A percentile compares a stretch with the other conserved stretches of the same genome.
Conservation (phyloP, 2,329 filamentous ascomycete species). For the Bretziella fagacearum region DNA sequence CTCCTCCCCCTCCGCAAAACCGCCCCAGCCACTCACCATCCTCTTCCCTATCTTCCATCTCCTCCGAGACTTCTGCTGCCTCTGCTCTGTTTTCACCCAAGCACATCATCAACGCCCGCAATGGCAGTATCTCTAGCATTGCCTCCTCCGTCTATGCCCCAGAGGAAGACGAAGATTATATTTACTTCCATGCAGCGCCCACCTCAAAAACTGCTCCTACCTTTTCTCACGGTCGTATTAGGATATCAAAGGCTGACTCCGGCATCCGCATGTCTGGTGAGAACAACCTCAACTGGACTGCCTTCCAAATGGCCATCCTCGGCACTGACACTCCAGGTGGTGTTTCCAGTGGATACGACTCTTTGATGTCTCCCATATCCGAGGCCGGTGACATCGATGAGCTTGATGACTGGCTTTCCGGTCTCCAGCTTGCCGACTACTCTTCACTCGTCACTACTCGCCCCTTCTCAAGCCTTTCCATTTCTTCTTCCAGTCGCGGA, state of each 20-base stretch:
- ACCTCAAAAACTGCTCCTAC: constrained; percentile 32
- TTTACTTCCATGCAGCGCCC: constrained; percentile 32
- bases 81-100: background rate
- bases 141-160: constrained; percentile 16
- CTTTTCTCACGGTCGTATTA: constrained; percentile 39
- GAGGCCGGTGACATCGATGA: constrained; percentile 33
- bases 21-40: constrained; percentile 1
- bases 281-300: constrained; percentile 41
- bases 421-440: constrained; percentile 15
- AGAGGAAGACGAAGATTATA: constrained; percentile 27
- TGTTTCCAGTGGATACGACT: background rate
- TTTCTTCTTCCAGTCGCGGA: background rate
- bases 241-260: constrained; percentile 30
- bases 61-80: constrained; percentile 6
- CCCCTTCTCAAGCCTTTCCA: background rate
- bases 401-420: constrained; percentile 34
- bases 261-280: constrained; percentile 15
- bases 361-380: constrained; percentile 19
- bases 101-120: background rate
- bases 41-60: constrained; percentile 1
- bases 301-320: constrained; percentile 47
- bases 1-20: constrained; percentile 23
- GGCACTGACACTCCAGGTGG: constrained; percentile 30
- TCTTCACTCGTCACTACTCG: background rate
- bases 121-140: constrained; percentile 5